Conservation (phyloP, 495 filamentous ascomycete genomes). For the Daldinia concentrica region DNA sequence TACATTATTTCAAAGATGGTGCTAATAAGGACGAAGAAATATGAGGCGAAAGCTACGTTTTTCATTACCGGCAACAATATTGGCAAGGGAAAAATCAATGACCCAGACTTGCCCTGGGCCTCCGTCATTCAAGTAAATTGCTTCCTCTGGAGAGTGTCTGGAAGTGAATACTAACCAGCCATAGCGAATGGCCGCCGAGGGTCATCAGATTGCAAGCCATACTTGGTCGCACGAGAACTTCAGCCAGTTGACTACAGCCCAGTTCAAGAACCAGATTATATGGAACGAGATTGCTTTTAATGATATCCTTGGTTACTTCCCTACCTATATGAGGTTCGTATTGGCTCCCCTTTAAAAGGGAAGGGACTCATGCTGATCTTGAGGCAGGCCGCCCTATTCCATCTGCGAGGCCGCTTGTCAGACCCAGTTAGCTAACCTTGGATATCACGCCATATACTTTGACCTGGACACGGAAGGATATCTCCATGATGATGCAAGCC, state of each 20-base stretch:
- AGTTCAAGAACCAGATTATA: conserved; percentile 73
- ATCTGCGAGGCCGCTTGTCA: conserved; percentile 72
- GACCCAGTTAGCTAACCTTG: conserved; percentile 67
- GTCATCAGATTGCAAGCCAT: conserved; percentile 87
- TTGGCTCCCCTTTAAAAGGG: background rate
- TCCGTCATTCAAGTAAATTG: conserved; percentile 63
- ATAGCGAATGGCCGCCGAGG: conserved; percentile 69
- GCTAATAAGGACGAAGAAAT: conserved; percentile 53
- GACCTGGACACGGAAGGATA: conserved; percentile 85
- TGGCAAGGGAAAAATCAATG: conserved; percentile 76
- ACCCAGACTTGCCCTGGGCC: conserved; percentile 63
- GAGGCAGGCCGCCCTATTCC: conserved; percentile 73
- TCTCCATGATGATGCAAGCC: conserved; percentile 64
- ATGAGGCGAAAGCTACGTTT: conserved; percentile 77
- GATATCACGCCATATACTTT: conserved; percentile 80
- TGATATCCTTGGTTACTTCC: conserved; percentile 81
- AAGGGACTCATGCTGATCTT: conserved; percentile 21
- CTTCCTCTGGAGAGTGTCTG: conserved; percentile 1
- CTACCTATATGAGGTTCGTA: conserved; percentile 77
- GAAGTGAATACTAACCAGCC: conserved; percentile 36
- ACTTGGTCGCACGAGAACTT: conserved; percentile 86
- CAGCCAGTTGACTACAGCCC: conserved; percentile 62
- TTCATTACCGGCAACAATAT: conserved; percentile 81
- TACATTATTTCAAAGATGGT: background rate
- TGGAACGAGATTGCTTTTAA: conserved; percentile 84